Base-by-base conservation (phyloP, 2,329 filamentous ascomycete species). In the Diaporthe sp. region DNA sequence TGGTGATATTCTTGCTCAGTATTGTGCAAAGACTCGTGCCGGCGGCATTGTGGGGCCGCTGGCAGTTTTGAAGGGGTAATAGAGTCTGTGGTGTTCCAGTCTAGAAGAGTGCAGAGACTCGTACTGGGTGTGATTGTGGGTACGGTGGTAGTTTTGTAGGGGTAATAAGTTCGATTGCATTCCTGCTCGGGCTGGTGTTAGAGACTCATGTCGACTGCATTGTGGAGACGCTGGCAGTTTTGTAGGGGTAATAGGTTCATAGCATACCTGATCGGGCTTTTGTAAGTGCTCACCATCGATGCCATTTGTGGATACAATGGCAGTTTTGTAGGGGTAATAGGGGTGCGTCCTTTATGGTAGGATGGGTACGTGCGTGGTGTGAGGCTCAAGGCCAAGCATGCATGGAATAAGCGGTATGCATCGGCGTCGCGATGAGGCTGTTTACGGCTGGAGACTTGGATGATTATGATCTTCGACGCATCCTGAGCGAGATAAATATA, bases 171-270 rank as follows among this genome's bases (percentile, higher is more conserved):
- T 49, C 25, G n/a, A 49, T n/a, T 10, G 39, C 17, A 19, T 46
- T 65, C 39, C 42, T 34, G 61, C 17, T 65, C 25, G 25, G 61
- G 31, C 61, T 17, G 39, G 25, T 65, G 39, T 65, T 62, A 19
- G 17, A 49, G 42, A 65, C 61, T 65, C 39, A 49, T 65, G 42
- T 65, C 42, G 42, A 49, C 5, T 22, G 25, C 8, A 46, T 46
- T 46, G 61, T 65, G 61, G 42, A 22, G 25, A 65, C 61, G 1
- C 8, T 46, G 25, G 61, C 10, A 34, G 42, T 49, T 65, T 65
- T 65, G 42, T 65, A 65, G 61, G 61, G 59, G 59, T 62, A 62
- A 62, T 44, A 62, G 37, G 58, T 62, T 61, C 34, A 42, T 13
- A 25, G 15, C 34, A 42, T 25, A 37, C 55, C 55, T 58, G 55